A percentile compares a stretch with the other conserved stretches of the same genome.
Conservation (phyloP, 345 rosid species). For the Salix caprea region DNA sequence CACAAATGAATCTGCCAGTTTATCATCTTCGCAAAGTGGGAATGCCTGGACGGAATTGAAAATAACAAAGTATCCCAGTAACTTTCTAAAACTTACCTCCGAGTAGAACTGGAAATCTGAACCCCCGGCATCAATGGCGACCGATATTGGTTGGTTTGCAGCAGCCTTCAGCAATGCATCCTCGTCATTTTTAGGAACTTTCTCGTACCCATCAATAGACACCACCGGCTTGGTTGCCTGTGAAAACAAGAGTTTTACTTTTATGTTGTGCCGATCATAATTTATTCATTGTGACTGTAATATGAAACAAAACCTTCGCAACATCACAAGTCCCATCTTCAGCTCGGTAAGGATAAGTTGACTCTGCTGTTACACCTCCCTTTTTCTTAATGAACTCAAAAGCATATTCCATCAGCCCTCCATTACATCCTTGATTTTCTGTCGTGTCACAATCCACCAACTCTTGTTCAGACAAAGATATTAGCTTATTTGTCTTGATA, state of each 20-base stretch:
- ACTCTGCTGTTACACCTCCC: conserved; percentile 59
- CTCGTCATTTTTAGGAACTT: conserved; percentile 45
- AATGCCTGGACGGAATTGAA: not conserved
- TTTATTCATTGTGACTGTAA: not conserved
- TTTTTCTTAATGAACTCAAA: conserved; percentile 43
- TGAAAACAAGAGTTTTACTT: not conserved
- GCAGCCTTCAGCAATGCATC: conserved; percentile 43
- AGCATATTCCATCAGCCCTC: conserved; percentile 65
- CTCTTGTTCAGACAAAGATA: conserved; percentile 56
- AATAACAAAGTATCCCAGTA: not conserved
- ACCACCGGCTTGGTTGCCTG: conserved; percentile 34
- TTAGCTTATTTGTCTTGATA: conserved; percentile 32
- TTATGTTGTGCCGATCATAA: not conserved
- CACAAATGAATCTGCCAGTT: not conserved
- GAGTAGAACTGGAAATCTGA: conserved; percentile 79
- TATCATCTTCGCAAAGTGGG: not conserved
- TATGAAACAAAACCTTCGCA: conserved; percentile 20
- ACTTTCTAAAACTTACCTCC: conserved; percentile 37
- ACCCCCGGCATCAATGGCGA: conserved; percentile 71
- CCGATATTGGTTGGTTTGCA: conserved; percentile 56
- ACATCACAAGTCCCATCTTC: conserved; percentile 39
- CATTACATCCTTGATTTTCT: conserved; percentile 48
- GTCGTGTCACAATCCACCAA: conserved; percentile 46
- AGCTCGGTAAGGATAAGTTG: conserved; percentile 52
- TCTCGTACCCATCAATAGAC: conserved; percentile 38